Conservation (phyloP, 495 filamentous ascomycete species). For the Daldinia concentrica region DNA sequence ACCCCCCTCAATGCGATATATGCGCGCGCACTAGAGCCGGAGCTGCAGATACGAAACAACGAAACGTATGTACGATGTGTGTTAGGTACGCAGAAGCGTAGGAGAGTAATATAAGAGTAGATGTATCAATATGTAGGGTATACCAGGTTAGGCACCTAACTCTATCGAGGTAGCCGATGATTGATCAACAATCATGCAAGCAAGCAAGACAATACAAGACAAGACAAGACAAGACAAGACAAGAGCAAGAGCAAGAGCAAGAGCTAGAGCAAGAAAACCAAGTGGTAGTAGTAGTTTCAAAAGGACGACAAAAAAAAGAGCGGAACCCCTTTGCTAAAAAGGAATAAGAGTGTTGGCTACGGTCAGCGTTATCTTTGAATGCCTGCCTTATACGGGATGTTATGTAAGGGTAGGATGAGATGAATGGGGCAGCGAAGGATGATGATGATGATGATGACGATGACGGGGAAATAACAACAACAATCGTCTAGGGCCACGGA, state of each 20-base stretch:
- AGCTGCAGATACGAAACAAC: conserved; percentile 3
- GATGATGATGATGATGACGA: conserved; percentile 25
- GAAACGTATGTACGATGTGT: background rate
- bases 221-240: conserved; percentile 1
- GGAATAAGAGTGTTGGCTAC: background rate
- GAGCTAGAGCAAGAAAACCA: background rate
- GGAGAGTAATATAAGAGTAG: background rate
- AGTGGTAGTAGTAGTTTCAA: background rate
- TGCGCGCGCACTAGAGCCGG: background rate
- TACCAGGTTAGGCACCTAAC: conserved; percentile 14
- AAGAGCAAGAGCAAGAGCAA: background rate
- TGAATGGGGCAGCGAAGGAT: conserved; percentile 8
- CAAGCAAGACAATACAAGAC: conserved; percentile 2
- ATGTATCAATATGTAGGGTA: background rate
- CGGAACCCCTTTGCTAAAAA: conserved; percentile 24
- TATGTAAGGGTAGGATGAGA: conserved; percentile 1
- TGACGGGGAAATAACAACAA: background rate
- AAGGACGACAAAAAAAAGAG: conserved; percentile 6
- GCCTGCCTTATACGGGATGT: background rate
- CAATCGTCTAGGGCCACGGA: background rate
- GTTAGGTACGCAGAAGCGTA: background rate
- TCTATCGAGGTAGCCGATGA: conserved; percentile 22
- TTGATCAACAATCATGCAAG: conserved; percentile 44
- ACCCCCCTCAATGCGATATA: conserved; percentile 1
- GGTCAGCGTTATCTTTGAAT: conserved; percentile 2